Evolutionary conservation across 257 asterid species (phyloP).

Genomic region (Nicotiana sylvestris): DNA sequence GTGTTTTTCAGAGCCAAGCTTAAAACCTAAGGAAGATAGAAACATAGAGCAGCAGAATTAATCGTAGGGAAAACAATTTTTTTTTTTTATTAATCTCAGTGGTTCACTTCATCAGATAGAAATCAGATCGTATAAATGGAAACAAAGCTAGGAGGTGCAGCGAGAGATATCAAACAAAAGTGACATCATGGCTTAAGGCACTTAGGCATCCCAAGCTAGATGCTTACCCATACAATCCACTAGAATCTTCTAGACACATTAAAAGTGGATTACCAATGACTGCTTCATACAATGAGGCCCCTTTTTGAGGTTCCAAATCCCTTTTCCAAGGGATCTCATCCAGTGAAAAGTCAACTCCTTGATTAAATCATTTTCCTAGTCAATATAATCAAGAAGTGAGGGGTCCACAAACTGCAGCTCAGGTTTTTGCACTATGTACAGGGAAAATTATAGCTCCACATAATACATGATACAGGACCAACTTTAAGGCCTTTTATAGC

Average conservation of each 20-base stretch:
- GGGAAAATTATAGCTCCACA: neutral
- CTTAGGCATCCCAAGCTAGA: neutral
- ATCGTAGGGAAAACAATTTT: neutral
- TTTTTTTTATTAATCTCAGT: neutral
- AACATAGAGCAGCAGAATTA: neutral
- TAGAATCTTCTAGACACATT: neutral
- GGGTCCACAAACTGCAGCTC: neutral
- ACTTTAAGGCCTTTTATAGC: neutral
- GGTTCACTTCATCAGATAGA: neutral
- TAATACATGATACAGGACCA: neutral
- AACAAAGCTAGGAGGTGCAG: neutral
- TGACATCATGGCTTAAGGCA: neutral
- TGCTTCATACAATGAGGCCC: neutral
- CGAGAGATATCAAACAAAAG: neutral
- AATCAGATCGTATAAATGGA: neutral
- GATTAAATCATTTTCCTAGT: neutral
- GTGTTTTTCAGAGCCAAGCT: slow-evolving; percentile 94
- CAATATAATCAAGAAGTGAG: neutral
- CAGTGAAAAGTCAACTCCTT: neutral
- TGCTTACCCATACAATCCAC: neutral
- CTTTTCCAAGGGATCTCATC: neutral
- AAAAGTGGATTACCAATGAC: neutral
- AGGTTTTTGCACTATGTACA: neutral
- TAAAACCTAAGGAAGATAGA: slow-evolving; percentile 52
- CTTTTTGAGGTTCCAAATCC: neutral